Conservation (phyloP, 2,329 filamentous ascomycete genomes). For the Fusarium sp. region DNA sequence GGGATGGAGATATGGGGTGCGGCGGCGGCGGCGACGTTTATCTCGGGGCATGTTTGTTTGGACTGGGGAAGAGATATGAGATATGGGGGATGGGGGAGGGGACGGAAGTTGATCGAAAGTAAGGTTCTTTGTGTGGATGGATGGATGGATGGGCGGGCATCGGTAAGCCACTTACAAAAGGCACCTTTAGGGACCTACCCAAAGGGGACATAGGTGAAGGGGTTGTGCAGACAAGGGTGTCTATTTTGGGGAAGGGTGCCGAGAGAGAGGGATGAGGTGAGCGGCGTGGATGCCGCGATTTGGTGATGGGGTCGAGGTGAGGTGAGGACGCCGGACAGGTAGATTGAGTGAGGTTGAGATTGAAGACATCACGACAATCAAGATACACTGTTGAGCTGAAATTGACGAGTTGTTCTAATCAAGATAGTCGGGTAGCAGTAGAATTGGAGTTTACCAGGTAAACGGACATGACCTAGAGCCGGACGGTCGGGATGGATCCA, state of each 20-base stretch:
- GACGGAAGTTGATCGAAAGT: neutral
- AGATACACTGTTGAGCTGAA: neutral
- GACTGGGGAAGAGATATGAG: neutral
- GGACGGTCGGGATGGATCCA: neutral
- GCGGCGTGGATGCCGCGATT: neutral
- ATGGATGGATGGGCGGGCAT: neutral
- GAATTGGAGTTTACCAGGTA: neutral
- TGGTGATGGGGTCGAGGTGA: neutral
- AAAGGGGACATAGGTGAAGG: neutral
- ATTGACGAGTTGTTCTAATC: neutral
- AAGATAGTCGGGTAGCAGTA: neutral
- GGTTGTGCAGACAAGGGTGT: neutral
- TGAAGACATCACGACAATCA: neutral
- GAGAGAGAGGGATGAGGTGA: neutral
- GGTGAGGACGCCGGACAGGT: neutral
- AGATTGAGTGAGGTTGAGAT: neutral
- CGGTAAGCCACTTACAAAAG: slow-evolving; percentile 3
- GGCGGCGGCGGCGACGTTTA: neutral
- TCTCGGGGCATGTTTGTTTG: neutral
- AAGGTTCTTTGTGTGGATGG: neutral
- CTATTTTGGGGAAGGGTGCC: neutral
- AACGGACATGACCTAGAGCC: neutral
- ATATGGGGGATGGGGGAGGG: neutral
- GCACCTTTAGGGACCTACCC: neutral
- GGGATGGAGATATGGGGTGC: neutral